Evolutionary conservation across 2,329 filamentous ascomycete species (phyloP), one percentile per base, ranked within the genome.

Genomic region (Alternaria tenuissima): DNA sequence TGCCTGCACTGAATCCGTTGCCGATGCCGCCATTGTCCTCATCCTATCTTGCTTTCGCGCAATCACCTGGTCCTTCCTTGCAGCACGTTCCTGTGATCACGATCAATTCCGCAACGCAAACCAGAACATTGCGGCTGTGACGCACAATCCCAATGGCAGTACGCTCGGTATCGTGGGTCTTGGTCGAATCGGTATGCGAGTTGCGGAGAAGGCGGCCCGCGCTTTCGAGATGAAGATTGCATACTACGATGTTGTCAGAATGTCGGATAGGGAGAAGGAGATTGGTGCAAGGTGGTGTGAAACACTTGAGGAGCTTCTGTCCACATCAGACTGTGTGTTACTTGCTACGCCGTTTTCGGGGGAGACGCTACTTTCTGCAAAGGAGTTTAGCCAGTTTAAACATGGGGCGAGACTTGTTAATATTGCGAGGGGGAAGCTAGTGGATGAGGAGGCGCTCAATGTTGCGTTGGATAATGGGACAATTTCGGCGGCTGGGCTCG

Each of bases 1-100:
- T 2, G 89, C 90, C 0, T 89, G 89, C 36, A 88, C 88, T 7
- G 90, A 93, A 70, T 87, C 89, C 5, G 90, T 92, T 1, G 89
- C 90, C 52, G 91, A 93, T 75, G 87, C 91, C 62, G 87, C 89
- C 18, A 82, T 91, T 41, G 88, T 88, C 70, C 84, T 90, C 67
- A 86, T 93, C 66, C 85, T 93, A 51, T 85, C 86, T 8, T 88
- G 86, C 14, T 93, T 92, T 80, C 88, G 90, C 52, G 83, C 87
- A 46, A 84, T 93, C 12, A 83, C 86, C 1, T 91, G 89, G 86
- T 89, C 85, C 63, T 84, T 86, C 52, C 72, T 81, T 2, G 86
- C 88, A 1, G 88, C 88, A 0, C 75, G 83, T 3, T 80, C 81
- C 3, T 74, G 78, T 16, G 76, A 82, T 55, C 70, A 81, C 0